Base-by-base conservation (phyloP, 202 grass and related monocot genomes). In the Bolboschoenoplectus hybrid region DNA sequence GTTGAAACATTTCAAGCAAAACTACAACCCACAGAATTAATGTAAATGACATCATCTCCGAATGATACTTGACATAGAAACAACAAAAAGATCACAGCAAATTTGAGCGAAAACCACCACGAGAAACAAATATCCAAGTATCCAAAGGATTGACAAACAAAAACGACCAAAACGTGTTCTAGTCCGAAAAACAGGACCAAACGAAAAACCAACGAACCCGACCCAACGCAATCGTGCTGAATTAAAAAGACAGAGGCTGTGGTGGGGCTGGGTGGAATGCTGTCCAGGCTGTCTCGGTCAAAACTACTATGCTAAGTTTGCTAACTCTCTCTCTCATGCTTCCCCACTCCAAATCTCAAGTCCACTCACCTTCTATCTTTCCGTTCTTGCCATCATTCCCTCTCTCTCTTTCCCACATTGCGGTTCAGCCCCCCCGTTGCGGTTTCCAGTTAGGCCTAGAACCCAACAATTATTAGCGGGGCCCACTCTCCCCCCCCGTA, bases 261-360 rank as follows among this genome's bases (percentile, higher is more conserved):
- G 64, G 56, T 82, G 69, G 64, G 79, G 64, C 45, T 67, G 2
- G 17, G 20, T 1, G 7, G 55, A 76, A 84, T 88, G 86, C 70
- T 47, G 8, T 66, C 82, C 85, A 86, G 85, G 32, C 85, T 86
- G 85, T 70, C 73, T 67, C 10, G 73, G 85, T 86, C 85, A 86
- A 86, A 81, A 86, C 62, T 57, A 65, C 63, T 58, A 81, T 58
- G n/a, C 61, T 20, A 34, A 57, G 4, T 41, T 74, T 26, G 5
- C 50, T 19, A 14, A 55, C 11, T 41, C 52, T 38, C 7, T 52
- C 16, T 26, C 26, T 26, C 26, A 26, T 26, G 44, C 20, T 55
- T 84, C 16, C 17, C 63, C 17, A n/a, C 38, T 70, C 12, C 67
- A 58, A 62, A 39, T 76, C 71, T 49, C 46, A 70, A 60, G 61